phyloP scores from a whole-genome alignment of 495 filamentous ascomycete genomes.

The Aspergillus leporis region DNA sequence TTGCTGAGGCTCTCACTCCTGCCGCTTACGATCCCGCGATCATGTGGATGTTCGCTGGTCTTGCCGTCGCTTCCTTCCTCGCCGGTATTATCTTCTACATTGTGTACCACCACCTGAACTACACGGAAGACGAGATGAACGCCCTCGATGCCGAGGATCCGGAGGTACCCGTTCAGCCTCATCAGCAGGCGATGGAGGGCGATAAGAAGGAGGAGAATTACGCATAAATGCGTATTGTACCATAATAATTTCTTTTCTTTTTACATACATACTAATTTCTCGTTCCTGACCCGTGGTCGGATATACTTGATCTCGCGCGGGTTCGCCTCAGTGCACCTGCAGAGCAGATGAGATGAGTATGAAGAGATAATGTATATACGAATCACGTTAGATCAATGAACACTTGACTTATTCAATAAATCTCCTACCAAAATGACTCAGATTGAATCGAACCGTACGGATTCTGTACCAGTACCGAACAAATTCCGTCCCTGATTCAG shows the following conservation, averaged over 20 bases:
- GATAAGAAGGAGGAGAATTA: conserved; percentile 12
- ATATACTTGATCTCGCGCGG: conserved; percentile 4
- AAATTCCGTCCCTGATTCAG: too few relatives aligned
- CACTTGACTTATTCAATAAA: neutral
- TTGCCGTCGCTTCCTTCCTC: conserved; percentile 51
- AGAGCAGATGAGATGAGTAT: conserved; percentile 2
- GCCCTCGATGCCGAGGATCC: conserved; percentile 38
- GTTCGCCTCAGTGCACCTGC: neutral
- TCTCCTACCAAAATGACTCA: neutral
- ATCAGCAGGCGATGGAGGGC: neutral
- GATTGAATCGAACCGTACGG: neutral
- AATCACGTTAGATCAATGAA: conserved; percentile 3
- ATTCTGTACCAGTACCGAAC: neutral
- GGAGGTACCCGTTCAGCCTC: conserved; percentile 14
- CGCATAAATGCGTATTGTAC: neutral
- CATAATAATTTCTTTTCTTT: neutral
- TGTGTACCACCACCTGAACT: conserved; percentile 45
- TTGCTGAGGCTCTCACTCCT: conserved; percentile 70
- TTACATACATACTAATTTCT: neutral
- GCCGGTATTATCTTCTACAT: conserved; percentile 48
- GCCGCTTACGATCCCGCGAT: conserved; percentile 70
- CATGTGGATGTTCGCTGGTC: conserved; percentile 64
- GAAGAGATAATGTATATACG: conserved; percentile 6
- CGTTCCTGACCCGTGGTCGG: conserved; percentile 1
- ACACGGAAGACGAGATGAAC: conserved; percentile 49